These are phyloP conservation scores for Scortechinia acanthostroma DNA, from an alignment of 2,329 filamentous ascomycete genomes.

Conservation along the genomic window DNA sequence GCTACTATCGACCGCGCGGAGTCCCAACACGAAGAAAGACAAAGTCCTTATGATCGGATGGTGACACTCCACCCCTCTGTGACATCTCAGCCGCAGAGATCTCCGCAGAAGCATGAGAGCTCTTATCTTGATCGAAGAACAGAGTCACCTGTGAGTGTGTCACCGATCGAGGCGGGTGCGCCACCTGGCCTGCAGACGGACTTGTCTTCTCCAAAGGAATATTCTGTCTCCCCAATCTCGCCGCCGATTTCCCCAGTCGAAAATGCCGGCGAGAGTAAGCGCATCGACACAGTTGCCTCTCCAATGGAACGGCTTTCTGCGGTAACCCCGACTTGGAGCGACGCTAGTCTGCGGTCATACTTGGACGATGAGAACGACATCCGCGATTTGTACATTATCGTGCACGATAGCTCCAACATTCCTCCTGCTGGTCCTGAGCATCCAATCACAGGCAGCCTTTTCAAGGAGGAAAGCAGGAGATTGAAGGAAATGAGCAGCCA, in stretches of 20 bases:
- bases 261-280: not conserved
- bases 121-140: not conserved
- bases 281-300: conserved; percentile 3
- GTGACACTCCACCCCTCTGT: not conserved
- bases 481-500: not conserved
- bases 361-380: conserved; percentile 2
- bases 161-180: not conserved
- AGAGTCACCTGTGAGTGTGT: not conserved
- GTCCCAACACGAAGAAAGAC: not conserved
- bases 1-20: not conserved
- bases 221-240: not conserved
- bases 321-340: not conserved
- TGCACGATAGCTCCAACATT: conserved; percentile 1
- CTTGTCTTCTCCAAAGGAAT: not conserved
- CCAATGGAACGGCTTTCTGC: conserved; percentile 4
- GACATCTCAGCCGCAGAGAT: not conserved
- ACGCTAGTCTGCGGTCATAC: not conserved
- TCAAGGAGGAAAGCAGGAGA: conserved; percentile 2
- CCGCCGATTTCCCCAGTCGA: not conserved
- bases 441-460: not conserved
- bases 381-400: not conserved
- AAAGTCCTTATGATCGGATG: not conserved
- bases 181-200: not conserved
- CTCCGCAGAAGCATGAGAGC: not conserved
- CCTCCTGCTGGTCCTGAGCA: not conserved